Evolutionary conservation across 176 grass and related monocot species (phyloP).

Genomic region (Avena atlantica): DNA sequence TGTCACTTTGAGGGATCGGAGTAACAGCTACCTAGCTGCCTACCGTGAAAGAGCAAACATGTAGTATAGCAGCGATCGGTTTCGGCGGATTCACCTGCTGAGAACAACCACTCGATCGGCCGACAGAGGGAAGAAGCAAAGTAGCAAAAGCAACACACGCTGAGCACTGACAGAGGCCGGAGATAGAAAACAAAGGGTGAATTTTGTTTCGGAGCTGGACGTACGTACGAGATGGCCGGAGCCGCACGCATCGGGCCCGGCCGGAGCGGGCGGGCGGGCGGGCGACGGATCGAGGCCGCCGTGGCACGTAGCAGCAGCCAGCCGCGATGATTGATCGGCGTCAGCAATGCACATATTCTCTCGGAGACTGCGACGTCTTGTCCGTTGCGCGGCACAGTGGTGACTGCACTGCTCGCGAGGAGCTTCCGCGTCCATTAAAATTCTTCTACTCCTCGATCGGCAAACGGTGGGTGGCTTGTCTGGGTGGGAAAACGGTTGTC

Average conservation of each 20-base stretch:
- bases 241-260: not conserved
- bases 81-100: too few species aligned
- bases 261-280: too few species aligned
- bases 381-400: not conserved
- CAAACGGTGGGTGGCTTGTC: conserved; percentile 42
- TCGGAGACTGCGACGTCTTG: conserved; percentile 12
- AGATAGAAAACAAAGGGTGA: too few species aligned
- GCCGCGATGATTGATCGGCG: conserved; percentile 14
- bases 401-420: not conserved
- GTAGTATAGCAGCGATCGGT: too few species aligned
- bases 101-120: too few species aligned
- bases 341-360: conserved; percentile 23
- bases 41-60: not conserved
- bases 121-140: too few species aligned
- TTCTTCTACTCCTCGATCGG: not conserved
- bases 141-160: too few species aligned
- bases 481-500: conserved; percentile 63
- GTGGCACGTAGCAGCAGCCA: conserved; percentile 1
- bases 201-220: not conserved
- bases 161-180: not conserved
- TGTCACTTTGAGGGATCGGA: not conserved
- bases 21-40: not conserved
- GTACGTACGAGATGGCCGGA: not conserved
- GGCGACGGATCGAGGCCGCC: not conserved
- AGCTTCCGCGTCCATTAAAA: too few species aligned